Evolutionary conservation across 2,329 filamentous ascomycete genomes (phyloP).

Genomic region (Graphilbum fragrans): DNA sequence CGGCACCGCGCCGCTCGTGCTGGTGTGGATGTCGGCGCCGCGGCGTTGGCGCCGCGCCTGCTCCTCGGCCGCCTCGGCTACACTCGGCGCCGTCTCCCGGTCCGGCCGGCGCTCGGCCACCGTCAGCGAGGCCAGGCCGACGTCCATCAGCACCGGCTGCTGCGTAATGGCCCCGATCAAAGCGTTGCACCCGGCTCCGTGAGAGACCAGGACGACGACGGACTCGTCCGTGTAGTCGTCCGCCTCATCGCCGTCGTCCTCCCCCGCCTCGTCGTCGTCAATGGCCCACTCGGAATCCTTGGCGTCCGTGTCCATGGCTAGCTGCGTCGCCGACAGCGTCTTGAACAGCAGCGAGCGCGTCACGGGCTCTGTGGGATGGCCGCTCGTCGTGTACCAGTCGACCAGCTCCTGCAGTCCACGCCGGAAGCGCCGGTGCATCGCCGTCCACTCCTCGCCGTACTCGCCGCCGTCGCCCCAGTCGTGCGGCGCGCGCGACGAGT

Average conservation of each 20-base stretch:
- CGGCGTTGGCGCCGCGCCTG: conserved; percentile 2
- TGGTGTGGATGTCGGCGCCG: background rate
- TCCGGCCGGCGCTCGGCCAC: conserved; percentile 60
- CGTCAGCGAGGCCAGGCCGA: conserved; percentile 81
- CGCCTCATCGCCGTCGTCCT: conserved; percentile 15
- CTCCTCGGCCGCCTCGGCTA: conserved; percentile 13
- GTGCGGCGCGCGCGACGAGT: conserved; percentile 69
- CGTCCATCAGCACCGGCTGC: conserved; percentile 81
- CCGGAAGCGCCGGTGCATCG: conserved; percentile 86
- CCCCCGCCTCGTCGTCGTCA: conserved; percentile 5
- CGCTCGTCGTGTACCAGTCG: conserved; percentile 62
- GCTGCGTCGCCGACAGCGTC: background rate
- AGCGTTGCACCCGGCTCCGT: conserved; percentile 93
- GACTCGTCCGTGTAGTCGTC: conserved; percentile 55
- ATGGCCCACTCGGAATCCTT: conserved; percentile 18
- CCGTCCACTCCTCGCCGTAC: conserved; percentile 87
- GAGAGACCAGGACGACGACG: conserved; percentile 78
- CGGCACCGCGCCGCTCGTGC: conserved; percentile 20
- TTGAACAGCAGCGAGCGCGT: conserved; percentile 14
- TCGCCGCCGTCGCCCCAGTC: conserved; percentile 81
- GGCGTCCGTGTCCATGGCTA: conserved; percentile 2
- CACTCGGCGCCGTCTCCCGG: conserved; percentile 13
- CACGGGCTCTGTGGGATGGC: conserved; percentile 36
- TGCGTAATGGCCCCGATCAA: conserved; percentile 85
- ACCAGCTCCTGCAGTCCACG: conserved; percentile 67